Percentiles rank a stretch among this genome's conserved stretches.
These are phyloP conservation scores for Solanum medicagineum DNA, from an alignment of 257 asterid species.

Conservation along the genomic window DNA sequence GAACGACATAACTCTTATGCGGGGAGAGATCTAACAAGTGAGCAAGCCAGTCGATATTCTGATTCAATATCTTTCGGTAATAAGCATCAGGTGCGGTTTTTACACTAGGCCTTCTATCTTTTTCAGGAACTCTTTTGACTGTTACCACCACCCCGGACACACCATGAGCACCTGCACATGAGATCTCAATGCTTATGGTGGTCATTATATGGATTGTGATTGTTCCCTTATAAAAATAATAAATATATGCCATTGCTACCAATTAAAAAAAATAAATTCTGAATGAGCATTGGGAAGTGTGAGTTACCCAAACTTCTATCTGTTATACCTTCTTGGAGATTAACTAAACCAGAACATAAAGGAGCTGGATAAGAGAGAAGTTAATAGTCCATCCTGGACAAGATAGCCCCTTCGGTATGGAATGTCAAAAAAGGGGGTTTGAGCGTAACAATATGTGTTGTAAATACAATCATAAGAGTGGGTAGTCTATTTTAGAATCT, in stretches of 20 bases:
- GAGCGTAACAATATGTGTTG: not conserved
- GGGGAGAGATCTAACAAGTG: constrained; percentile 65
- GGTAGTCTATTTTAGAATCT: not conserved
- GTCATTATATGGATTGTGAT: not conserved
- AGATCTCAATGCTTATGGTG: not conserved
- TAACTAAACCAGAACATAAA: not conserved
- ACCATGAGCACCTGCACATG: not conserved
- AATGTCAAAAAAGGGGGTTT: not conserved
- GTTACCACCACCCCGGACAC: not conserved
- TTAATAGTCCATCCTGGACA: not conserved
- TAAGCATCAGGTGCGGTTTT: constrained; percentile 64
- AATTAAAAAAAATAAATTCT: not conserved
- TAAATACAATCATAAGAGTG: not conserved
- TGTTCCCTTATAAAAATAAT: not conserved
- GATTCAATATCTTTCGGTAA: constrained; percentile 50
- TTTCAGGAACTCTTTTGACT: not conserved
- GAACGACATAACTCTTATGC: constrained; percentile 55
- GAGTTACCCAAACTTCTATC: not conserved
- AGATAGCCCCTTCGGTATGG: not conserved
- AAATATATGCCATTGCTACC: not conserved
- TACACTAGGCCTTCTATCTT: not conserved
- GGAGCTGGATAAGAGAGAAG: not conserved
- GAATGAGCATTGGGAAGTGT: not conserved
- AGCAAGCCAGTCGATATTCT: constrained; percentile 53
- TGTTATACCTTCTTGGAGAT: not conserved